Conservation (phyloP, 1,284 basidiomycete genomes). For the Phylloporus sp. region DNA sequence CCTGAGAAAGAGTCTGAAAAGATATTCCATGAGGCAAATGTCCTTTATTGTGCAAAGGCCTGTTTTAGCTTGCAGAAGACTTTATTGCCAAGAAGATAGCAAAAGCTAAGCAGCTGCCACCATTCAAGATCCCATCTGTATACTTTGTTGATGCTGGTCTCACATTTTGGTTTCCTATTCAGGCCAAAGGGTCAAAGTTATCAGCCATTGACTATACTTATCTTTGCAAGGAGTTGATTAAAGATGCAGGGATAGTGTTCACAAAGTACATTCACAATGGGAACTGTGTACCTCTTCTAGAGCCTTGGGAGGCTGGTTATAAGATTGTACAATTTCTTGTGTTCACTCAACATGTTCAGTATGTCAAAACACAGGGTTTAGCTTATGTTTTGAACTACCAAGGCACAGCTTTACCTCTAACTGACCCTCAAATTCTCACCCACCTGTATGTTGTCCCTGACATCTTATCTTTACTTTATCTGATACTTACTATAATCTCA, state of each 20-base stretch:
- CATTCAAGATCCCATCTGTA: too few species aligned
- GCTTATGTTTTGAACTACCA: not conserved
- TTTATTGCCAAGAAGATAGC: too few species aligned
- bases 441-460: not conserved
- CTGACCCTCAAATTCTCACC: not conserved
- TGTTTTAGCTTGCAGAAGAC: too few species aligned
- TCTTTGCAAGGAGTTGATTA: too few species aligned
- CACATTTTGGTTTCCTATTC: too few species aligned
- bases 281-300: not conserved
- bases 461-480: not conserved
- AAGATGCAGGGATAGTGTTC: not conserved
- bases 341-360: not conserved
- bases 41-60: too few species aligned
- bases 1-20: not conserved
- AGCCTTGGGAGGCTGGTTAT: not conserved
- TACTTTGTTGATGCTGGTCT: too few species aligned
- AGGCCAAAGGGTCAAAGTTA: too few species aligned
- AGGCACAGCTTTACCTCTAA: not conserved
- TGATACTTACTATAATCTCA: not conserved
- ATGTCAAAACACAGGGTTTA: not conserved
- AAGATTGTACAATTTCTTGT: not conserved
- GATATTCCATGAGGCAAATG: too few species aligned
- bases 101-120: too few species aligned
- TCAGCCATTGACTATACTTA: too few species aligned
- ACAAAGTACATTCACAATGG: conserved; percentile 1